Evolutionary conservation across 2,329 filamentous ascomycete species (phyloP).

Genomic region (Aspergillus ochraceoroseus): DNA sequence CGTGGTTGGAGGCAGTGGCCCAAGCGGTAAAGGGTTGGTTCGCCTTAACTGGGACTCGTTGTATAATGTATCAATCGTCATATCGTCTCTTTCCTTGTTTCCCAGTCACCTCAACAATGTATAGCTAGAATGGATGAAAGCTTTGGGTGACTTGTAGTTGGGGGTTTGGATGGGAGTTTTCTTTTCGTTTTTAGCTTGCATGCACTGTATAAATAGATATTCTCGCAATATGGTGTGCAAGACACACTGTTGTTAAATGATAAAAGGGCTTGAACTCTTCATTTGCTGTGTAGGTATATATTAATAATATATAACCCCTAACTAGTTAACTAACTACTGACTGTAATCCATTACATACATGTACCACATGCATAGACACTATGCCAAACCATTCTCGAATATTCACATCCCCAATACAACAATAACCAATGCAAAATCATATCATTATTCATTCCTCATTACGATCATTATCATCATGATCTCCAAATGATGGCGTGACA

Average conservation of each 20-base stretch:
- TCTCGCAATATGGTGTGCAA: constrained; percentile 10
- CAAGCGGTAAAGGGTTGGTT: constrained; percentile 40
- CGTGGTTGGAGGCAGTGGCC: constrained; percentile 72
- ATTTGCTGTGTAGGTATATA: too few relatives aligned
- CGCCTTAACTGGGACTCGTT: constrained; percentile 5
- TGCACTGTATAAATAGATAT: constrained; percentile 24
- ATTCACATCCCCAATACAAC: too few relatives aligned
- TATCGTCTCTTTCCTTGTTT: constrained; percentile 12
- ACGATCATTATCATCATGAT: too few relatives aligned
- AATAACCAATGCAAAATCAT: too few relatives aligned
- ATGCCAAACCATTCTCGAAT: too few relatives aligned
- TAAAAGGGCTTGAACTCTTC: too few relatives aligned
- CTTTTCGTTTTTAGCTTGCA: constrained; percentile 1
- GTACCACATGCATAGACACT: too few relatives aligned
- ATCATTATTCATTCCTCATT: too few relatives aligned
- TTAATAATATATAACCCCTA: too few relatives aligned
- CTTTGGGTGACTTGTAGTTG: constrained; percentile 13
- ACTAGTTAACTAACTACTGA: too few relatives aligned
- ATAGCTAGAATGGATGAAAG: constrained; percentile 4
- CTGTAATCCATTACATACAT: too few relatives aligned
- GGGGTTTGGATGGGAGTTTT: constrained; percentile 19
- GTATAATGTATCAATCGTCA: constrained; percentile 19
- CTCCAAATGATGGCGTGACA: constrained; percentile 35
- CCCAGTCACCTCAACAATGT: constrained; percentile 8
- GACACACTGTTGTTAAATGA: too few relatives aligned